Percentiles rank a stretch among this genome's conserved stretches.
Conservation (phyloP, 192 early-diverging fungal species). For the Linnemannia schmuckeri region DNA sequence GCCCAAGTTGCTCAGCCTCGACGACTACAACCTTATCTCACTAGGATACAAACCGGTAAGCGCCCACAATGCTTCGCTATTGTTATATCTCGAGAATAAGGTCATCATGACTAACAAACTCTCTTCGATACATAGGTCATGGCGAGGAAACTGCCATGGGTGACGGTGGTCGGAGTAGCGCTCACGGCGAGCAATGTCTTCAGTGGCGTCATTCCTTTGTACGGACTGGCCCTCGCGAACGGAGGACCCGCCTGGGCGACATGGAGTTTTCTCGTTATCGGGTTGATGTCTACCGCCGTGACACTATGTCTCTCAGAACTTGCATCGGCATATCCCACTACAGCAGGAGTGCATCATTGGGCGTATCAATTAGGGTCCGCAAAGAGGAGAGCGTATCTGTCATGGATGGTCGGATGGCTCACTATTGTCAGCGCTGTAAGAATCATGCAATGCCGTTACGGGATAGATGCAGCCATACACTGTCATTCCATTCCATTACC, state of each 20-base stretch:
- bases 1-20: slow-evolving; percentile 37
- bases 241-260: slow-evolving; percentile 48
- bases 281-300: slow-evolving; percentile 39
- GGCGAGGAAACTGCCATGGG: slow-evolving; percentile 26
- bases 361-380: slow-evolving; percentile 31
- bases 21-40: slow-evolving; percentile 43
- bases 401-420: slow-evolving; percentile 50
- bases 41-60: slow-evolving; percentile 47
- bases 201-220: slow-evolving; percentile 33
- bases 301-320: slow-evolving; percentile 42
- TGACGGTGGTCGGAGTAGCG: slow-evolving; percentile 20
- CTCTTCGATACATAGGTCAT: slow-evolving; percentile 26
- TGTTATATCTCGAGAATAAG: background rate
- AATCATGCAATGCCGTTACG: background rate
- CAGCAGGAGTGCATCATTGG: slow-evolving; percentile 46
- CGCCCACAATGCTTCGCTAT: background rate
- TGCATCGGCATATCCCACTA: slow-evolving; percentile 40
- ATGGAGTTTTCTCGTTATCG: slow-evolving; percentile 38
- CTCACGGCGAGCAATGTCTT: slow-evolving; percentile 35
- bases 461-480: background rate
- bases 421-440: slow-evolving; percentile 40
- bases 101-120: background rate
- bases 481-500: background rate
- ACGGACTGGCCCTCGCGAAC: slow-evolving; percentile 34
- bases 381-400: slow-evolving; percentile 18